Evolutionary conservation across 768 basidiomycete genomes (phyloP).

Genomic region (Russula emetica): DNA sequence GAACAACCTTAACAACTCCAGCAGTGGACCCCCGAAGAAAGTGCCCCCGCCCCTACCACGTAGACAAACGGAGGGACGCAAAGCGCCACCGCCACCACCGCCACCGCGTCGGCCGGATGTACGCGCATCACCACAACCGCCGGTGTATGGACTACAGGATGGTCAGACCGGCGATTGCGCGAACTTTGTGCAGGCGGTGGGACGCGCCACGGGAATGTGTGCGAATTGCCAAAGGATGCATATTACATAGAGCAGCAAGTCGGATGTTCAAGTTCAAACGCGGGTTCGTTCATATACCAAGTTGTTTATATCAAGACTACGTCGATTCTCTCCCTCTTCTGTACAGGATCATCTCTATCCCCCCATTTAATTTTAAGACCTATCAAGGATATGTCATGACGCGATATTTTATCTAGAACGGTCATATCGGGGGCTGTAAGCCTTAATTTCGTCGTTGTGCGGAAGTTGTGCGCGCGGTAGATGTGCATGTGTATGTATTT

Average conservation of each 20-base stretch:
- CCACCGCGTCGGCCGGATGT: constrained; percentile 32
- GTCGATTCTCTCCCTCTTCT: not conserved
- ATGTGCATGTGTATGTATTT: not conserved
- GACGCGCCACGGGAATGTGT: constrained; percentile 61
- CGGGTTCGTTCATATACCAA: not conserved
- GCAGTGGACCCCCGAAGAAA: constrained; percentile 15
- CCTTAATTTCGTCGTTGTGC: not conserved
- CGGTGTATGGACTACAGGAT: constrained; percentile 31
- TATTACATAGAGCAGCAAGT: constrained; percentile 11
- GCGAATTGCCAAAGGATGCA: constrained; percentile 61
- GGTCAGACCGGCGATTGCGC: constrained; percentile 45
- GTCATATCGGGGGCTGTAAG: not conserved
- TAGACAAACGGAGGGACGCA: constrained; percentile 30
- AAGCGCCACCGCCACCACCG: constrained; percentile 33
- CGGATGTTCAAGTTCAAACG: not conserved
- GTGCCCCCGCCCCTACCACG: constrained; percentile 29
- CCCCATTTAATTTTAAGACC: not conserved
- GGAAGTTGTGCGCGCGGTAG: not conserved
- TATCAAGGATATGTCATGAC: not conserved
- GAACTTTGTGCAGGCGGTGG: constrained; percentile 60
- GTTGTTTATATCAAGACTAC: not conserved
- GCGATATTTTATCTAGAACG: not conserved
- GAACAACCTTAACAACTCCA: not conserved
- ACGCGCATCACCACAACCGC: constrained; percentile 18
- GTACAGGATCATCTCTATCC: not conserved